Evolutionary conservation across 192 early-diverging fungal species (phyloP).

Genomic region (Helicostylum pulchrum): DNA sequence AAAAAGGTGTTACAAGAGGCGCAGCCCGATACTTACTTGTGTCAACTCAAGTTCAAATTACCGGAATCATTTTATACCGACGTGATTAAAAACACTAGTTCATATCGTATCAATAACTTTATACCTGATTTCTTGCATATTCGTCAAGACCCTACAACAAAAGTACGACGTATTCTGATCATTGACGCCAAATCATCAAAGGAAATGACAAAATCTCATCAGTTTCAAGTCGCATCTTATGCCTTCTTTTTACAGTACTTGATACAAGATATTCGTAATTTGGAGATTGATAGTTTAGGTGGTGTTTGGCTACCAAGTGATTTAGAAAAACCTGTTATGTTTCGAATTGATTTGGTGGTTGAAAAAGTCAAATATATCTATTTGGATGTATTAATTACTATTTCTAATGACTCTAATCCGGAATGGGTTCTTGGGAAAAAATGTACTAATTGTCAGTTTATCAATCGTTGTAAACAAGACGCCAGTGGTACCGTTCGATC

Average conservation of each 20-base stretch:
- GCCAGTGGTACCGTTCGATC: constrained; percentile 4
- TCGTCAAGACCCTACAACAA: constrained; percentile 8
- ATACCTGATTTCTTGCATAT: constrained; percentile 25
- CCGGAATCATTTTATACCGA: constrained; percentile 16
- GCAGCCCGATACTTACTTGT: background rate
- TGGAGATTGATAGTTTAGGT: constrained; percentile 11
- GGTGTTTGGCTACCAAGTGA: constrained; percentile 19
- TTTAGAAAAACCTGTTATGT: constrained; percentile 6
- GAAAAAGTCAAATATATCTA: constrained; percentile 21
- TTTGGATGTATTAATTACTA: background rate
- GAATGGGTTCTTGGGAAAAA: constrained; percentile 18
- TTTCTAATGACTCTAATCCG: background rate
- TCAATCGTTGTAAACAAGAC: constrained; percentile 10
- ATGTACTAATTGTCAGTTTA: constrained; percentile 20
- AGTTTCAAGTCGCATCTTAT: constrained; percentile 30
- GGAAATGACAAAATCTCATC: constrained; percentile 7
- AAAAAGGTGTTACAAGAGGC: constrained; percentile 7
- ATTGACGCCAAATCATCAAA: constrained; percentile 26
- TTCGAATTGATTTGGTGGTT: constrained; percentile 24
- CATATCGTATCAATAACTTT: constrained; percentile 6
- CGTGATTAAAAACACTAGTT: constrained; percentile 2
- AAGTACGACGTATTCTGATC: constrained; percentile 5
- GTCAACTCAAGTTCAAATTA: constrained; percentile 18
- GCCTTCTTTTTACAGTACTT: constrained; percentile 14
- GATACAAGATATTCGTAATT: constrained; percentile 11